phyloP scores from a whole-genome alignment of 345 rosid genomes.

The Arabis alpina region DNA sequence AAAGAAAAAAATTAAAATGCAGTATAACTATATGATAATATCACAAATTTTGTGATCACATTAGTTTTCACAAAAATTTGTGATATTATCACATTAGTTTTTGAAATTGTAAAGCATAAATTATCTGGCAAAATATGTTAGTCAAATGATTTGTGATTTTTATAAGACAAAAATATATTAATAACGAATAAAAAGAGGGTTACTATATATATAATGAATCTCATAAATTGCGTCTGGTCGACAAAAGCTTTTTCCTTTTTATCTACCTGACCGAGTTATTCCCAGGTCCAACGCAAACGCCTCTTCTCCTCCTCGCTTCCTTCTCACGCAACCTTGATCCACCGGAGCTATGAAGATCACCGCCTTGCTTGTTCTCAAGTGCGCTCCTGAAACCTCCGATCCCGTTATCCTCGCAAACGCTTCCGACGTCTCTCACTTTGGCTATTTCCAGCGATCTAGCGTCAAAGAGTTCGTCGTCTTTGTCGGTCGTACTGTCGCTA shows the following conservation, averaged over 20 bases:
- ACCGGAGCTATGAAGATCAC: slow-evolving; percentile 82
- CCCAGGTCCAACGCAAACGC: slow-evolving; percentile 17
- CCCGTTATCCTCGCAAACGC: slow-evolving; percentile 69
- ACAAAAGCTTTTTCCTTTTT: slow-evolving; percentile 4
- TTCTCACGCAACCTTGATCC: slow-evolving; percentile 31
- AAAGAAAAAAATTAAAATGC: too few species aligned
- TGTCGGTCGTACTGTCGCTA: slow-evolving; percentile 91
- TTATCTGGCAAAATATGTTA: too few species aligned
- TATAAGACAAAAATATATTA: too few species aligned
- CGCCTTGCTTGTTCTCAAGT: slow-evolving; percentile 76
- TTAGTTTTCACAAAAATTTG: too few species aligned
- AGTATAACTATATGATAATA: too few species aligned
- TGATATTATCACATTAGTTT: too few species aligned
- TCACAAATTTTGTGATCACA: too few species aligned
- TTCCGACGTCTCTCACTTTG: slow-evolving; percentile 81
- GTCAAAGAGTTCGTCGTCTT: slow-evolving; percentile 85
- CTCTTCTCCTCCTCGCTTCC: slow-evolving; percentile 33
- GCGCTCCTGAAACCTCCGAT: slow-evolving; percentile 60
- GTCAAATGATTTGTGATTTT: too few species aligned
- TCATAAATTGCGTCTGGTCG: not conserved
- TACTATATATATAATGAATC: not conserved
- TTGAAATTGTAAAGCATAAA: too few species aligned
- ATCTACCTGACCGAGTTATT: slow-evolving; percentile 9
- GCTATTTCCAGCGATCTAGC: slow-evolving; percentile 87
- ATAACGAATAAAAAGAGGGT: not conserved